These are phyloP conservation scores for Solanum boliviense DNA, from an alignment of 257 asterid genomes.

Conservation along the genomic window DNA sequence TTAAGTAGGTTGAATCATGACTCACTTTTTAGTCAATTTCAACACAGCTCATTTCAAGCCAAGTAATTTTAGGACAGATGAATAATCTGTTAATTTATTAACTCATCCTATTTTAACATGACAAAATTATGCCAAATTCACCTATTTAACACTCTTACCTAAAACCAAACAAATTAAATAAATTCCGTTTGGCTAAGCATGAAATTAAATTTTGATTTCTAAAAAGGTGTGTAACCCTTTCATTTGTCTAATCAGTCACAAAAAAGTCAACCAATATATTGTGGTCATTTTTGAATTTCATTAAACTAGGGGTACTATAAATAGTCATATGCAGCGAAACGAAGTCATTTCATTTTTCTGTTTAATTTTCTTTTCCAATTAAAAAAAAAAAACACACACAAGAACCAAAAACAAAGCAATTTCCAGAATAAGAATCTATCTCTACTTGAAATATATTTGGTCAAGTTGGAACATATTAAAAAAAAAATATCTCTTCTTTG, in stretches of 20 bases:
- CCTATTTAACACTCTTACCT: background rate
- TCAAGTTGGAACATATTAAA: background rate
- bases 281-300: constrained; percentile 14
- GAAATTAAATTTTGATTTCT: constrained; percentile 41
- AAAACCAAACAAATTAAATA: background rate
- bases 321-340: constrained; percentile 36
- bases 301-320: constrained; percentile 28
- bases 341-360: constrained; percentile 35
- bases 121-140: background rate
- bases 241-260: constrained; percentile 37
- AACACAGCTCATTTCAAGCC: background rate
- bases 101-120: background rate
- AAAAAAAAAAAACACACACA: background rate
- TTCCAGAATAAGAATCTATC: background rate
- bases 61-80: background rate
- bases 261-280: constrained; percentile 64
- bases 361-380: background rate
- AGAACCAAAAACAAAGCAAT: background rate
- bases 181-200: constrained; percentile 9
- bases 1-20: background rate
- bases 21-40: background rate
- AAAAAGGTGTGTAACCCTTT: constrained; percentile 20
- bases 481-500: background rate
- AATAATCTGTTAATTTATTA: background rate
- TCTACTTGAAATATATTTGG: background rate